phyloP scores from a whole-genome alignment of 257 asterid species.

The Lithospermum erythrorhizon region DNA sequence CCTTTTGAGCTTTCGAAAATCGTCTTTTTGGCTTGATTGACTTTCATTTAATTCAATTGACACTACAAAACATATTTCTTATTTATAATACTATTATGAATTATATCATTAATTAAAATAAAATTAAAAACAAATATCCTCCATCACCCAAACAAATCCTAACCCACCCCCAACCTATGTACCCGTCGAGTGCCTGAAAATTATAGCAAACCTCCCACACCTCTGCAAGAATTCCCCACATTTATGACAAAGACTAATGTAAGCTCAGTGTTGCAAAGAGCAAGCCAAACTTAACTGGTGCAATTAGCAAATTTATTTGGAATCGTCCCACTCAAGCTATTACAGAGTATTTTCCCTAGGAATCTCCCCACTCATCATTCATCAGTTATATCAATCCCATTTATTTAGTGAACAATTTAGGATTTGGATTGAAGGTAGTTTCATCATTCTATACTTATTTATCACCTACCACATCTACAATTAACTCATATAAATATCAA shows the following conservation, averaged over 20 bases:
- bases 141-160: too few species aligned
- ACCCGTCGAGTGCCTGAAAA: slow-evolving; percentile 75
- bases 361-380: slow-evolving; percentile 52
- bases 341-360: slow-evolving; percentile 64
- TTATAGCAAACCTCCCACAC: slow-evolving; percentile 87
- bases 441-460: not conserved
- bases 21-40: too few species aligned
- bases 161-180: too few species aligned
- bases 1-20: too few species aligned
- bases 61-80: too few species aligned
- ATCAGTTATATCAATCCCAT: slow-evolving; percentile 24
- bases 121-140: too few species aligned
- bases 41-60: too few species aligned
- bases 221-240: slow-evolving; percentile 81
- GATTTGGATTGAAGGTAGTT: slow-evolving; percentile 13
- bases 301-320: slow-evolving; percentile 61
- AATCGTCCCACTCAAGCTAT: slow-evolving; percentile 63
- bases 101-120: too few species aligned
- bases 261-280: slow-evolving; percentile 52
- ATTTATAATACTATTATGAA: too few species aligned
- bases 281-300: slow-evolving; percentile 79
- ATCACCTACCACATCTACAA: not conserved
- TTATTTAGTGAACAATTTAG: slow-evolving; percentile 13
- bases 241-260: slow-evolving; percentile 71
- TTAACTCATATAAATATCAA: not conserved